Conservation (phyloP, 2,329 filamentous ascomycete species). For the Claviceps purpurea region DNA sequence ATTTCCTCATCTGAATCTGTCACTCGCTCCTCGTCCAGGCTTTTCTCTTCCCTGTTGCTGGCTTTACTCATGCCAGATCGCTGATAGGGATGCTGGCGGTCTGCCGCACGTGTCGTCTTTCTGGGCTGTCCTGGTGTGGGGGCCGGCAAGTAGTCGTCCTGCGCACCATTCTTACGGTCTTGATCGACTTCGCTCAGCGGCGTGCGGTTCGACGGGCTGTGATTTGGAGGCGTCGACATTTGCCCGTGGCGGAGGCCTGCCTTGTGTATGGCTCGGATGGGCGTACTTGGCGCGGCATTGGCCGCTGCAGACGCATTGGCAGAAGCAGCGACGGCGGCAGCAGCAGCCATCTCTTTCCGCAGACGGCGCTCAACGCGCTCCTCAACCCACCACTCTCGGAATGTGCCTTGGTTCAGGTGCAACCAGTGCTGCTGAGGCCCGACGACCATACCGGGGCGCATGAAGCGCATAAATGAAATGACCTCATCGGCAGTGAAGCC, state of each 20-base stretch:
- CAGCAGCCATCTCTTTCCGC: conserved; percentile 42
- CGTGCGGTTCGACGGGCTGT: conserved; percentile 58
- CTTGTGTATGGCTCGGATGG: conserved; percentile 48
- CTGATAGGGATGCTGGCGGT: conserved; percentile 62
- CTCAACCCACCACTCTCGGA: conserved; percentile 98
- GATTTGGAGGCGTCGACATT: conserved; percentile 74
- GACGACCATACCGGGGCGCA: conserved; percentile 97
- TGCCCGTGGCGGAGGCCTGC: conserved; percentile 48
- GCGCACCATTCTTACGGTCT: conserved; percentile 55
- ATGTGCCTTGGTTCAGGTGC: conserved; percentile 88
- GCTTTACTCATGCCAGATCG: conserved; percentile 35
- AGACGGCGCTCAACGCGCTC: conserved; percentile 64
- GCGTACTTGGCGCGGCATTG: conserved; percentile 42
- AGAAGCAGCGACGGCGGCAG: background rate
- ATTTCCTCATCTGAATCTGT: conserved; percentile 72
- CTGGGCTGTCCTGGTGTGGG: conserved; percentile 92
- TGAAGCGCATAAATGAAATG: conserved; percentile 97
- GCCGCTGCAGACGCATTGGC: conserved; percentile 9
- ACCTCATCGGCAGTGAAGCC: conserved; percentile 96
- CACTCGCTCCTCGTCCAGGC: conserved; percentile 41
- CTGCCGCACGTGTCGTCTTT: conserved; percentile 66
- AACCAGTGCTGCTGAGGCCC: conserved; percentile 98
- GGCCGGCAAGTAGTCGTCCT: conserved; percentile 85
- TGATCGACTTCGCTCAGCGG: conserved; percentile 90
- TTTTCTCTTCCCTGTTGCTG: conserved; percentile 35